Conservation (phyloP, 805 yeast genomes). For the Suhomyces sp. region DNA sequence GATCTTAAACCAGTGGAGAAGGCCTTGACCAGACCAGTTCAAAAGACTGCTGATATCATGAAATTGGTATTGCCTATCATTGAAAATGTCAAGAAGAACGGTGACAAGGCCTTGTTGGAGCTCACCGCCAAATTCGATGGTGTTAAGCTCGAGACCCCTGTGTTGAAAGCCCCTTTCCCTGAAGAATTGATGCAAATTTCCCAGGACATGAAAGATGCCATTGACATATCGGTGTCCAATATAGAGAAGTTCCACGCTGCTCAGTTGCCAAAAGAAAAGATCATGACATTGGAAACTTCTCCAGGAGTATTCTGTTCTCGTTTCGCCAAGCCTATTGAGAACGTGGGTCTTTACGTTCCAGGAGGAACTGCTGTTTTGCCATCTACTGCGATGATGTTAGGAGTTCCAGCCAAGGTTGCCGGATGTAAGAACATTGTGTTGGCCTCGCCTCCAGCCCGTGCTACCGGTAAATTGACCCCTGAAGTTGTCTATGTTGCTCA, state of each 20-base stretch:
- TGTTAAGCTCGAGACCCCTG: constrained; percentile 67
- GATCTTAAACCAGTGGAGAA: constrained; percentile 44
- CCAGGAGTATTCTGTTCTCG: constrained; percentile 95
- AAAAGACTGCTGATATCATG: constrained; percentile 90
- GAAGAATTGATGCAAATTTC: constrained; percentile 68
- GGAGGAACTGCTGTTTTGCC: constrained; percentile 99
- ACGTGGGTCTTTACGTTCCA: constrained; percentile 94
- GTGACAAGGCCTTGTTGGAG: constrained; percentile 87
- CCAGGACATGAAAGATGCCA: constrained; percentile 73
- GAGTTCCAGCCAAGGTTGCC: constrained; percentile 98
- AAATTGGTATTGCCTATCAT: constrained; percentile 88
- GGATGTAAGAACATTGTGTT: constrained; percentile 88
- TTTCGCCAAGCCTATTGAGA: constrained; percentile 91
- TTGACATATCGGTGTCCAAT: constrained; percentile 86
- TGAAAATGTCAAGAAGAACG: constrained; percentile 67
- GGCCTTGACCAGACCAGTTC: constrained; percentile 91
- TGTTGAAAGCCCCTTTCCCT: constrained; percentile 85
- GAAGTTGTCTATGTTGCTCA: constrained; percentile 97
- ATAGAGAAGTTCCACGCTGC: constrained; percentile 92
- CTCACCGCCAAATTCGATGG: constrained; percentile 89
- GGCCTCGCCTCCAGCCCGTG: constrained; percentile 91
- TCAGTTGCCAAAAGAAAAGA: constrained; percentile 68
- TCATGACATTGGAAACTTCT: constrained; percentile 81
- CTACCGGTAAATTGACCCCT: constrained; percentile 90
- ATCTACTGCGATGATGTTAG: constrained; percentile 95